A percentile compares a stretch with the other conserved stretches of the same genome.
phyloP scores from a whole-genome alignment of 1,284 basidiomycete genomes.

The Tilletia indica region DNA sequence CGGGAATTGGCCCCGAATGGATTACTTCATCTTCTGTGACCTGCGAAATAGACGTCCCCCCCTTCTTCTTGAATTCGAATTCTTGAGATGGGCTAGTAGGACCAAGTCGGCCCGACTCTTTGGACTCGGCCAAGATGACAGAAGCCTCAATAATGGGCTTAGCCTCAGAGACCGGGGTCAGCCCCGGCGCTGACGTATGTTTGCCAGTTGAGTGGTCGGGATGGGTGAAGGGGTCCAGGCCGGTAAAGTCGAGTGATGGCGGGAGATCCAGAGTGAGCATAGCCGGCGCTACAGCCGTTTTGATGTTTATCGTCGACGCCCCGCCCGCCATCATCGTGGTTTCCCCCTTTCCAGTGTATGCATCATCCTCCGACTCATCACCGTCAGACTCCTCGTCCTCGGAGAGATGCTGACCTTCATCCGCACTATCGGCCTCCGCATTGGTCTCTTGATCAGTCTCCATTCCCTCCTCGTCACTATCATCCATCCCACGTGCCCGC shows the following conservation, averaged over 20 bases:
- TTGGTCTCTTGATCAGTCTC: background rate
- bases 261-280: conserved; percentile 11
- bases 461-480: conserved; percentile 34
- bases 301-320: conserved; percentile 7
- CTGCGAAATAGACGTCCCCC: background rate
- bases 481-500: conserved; percentile 41
- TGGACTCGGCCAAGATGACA: conserved; percentile 22
- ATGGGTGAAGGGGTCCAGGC: background rate
- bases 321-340: conserved; percentile 24
- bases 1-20: background rate
- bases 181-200: conserved; percentile 17
- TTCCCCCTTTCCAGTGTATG: background rate
- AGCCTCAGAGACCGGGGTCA: conserved; percentile 47
- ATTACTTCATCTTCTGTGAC: background rate
- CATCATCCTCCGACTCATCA: background rate
- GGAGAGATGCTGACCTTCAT: conserved; percentile 27
- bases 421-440: background rate
- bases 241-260: conserved; percentile 1
- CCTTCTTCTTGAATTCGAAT: conserved; percentile 20
- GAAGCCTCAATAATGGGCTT: conserved; percentile 51
- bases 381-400: conserved; percentile 22
- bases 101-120: conserved; percentile 25
- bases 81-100: conserved; percentile 33
- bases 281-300: conserved; percentile 8
- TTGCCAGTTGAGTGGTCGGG: background rate